Evolutionary conservation across 345 rosid species (phyloP).

Genomic region (Camelina hispida): DNA sequence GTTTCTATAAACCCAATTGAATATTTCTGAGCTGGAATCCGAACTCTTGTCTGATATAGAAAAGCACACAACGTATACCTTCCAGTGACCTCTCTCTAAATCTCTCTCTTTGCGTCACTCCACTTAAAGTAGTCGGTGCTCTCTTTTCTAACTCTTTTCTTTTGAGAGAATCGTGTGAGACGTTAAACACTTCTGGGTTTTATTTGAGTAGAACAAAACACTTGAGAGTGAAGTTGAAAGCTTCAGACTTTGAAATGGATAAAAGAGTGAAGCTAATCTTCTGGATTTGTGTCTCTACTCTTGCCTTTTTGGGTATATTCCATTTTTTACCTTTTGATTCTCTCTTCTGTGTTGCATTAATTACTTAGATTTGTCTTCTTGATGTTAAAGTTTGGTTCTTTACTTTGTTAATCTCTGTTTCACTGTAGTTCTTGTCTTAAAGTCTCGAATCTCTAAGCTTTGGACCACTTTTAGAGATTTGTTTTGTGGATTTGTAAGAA

Average conservation of each 20-base stretch:
- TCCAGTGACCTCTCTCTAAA: neutral
- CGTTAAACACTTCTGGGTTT: slow-evolving; percentile 37
- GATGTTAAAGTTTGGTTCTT: slow-evolving; percentile 28
- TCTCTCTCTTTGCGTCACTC: slow-evolving; percentile 18
- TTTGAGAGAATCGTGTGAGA: slow-evolving; percentile 1
- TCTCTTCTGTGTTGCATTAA: slow-evolving; percentile 24
- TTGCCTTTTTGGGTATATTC: slow-evolving; percentile 38
- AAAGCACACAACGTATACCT: slow-evolving; percentile 33
- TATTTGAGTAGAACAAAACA: slow-evolving; percentile 14
- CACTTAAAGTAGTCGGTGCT: neutral
- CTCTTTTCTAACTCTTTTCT: slow-evolving; percentile 16
- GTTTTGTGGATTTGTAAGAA: neutral
- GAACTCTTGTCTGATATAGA: slow-evolving; percentile 34
- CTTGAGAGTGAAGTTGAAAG: slow-evolving; percentile 23
- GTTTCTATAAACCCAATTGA: slow-evolving; percentile 32
- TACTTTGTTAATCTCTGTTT: slow-evolving; percentile 4
- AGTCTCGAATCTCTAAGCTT: slow-evolving; percentile 31
- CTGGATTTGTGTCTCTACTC: slow-evolving; percentile 34
- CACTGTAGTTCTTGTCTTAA: slow-evolving; percentile 15
- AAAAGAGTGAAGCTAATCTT: slow-evolving; percentile 25
- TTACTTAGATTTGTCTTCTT: neutral
- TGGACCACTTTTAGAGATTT: slow-evolving; percentile 3
- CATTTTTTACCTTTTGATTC: slow-evolving; percentile 22
- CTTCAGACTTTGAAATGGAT: slow-evolving; percentile 19
- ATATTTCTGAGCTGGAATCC: slow-evolving; percentile 42